Evolutionary conservation across 306 rosid genomes (phyloP).

Genomic region (Echinosophora koreensis): DNA sequence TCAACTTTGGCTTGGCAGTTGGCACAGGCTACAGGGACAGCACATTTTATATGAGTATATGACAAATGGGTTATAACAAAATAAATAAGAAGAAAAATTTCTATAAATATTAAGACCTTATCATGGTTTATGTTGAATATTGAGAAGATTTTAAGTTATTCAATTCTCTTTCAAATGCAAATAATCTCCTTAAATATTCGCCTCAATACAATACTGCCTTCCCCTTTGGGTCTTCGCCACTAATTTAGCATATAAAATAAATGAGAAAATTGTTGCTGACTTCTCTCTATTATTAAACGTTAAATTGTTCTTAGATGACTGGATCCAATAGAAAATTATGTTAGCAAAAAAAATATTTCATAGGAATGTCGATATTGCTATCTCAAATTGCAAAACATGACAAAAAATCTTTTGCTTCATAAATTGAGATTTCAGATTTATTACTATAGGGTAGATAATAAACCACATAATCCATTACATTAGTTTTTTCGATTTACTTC

Average conservation of each 20-base stretch:
- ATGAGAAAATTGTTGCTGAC: neutral
- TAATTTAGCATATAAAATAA: neutral
- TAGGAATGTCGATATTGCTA: too few species aligned
- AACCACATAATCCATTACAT: too few species aligned
- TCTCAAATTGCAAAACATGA: too few species aligned
- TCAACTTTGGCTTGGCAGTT: slow-evolving; percentile 41
- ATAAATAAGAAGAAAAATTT: neutral
- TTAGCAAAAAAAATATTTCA: too few species aligned
- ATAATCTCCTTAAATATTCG: neutral
- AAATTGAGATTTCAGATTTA: too few species aligned
- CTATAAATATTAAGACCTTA: neutral
- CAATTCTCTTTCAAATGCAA: slow-evolving; percentile 3
- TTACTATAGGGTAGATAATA: too few species aligned
- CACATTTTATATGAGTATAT: neutral
- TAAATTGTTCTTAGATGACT: too few species aligned
- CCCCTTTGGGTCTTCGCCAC: neutral
- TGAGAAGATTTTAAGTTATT: neutral
- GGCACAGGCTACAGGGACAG: slow-evolving; percentile 12
- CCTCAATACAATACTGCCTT: neutral
- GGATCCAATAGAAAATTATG: too few species aligned
- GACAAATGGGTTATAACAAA: neutral
- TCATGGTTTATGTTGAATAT: neutral
- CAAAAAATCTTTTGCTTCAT: too few species aligned
- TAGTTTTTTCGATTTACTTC: too few species aligned
- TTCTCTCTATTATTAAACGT: too few species aligned